phyloP scores from a whole-genome alignment of 768 basidiomycete species.

The Agaricus bisporus region DNA sequence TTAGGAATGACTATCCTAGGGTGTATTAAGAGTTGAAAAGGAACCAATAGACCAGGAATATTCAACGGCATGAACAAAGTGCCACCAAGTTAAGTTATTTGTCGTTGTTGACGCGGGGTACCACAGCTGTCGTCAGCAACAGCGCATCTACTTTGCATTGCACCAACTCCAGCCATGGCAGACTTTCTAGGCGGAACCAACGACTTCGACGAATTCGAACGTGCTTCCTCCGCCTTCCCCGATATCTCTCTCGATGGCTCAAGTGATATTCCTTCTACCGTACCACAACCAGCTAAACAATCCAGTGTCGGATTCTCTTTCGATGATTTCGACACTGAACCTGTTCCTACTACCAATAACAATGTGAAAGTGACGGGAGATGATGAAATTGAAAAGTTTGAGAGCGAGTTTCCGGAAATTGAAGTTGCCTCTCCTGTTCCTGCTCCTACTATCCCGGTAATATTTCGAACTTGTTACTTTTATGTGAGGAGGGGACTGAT shows the following conservation, averaged over 20 bases:
- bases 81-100: neutral
- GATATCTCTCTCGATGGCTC: conserved; percentile 74
- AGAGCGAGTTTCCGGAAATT: conserved; percentile 81
- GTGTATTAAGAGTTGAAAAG: conserved; percentile 63
- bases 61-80: conserved; percentile 61
- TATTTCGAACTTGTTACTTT: too few relatives aligned
- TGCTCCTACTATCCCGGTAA: conserved; percentile 21
- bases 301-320: conserved; percentile 54
- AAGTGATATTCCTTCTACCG: conserved; percentile 42
- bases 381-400: conserved; percentile 81
- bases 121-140: conserved; percentile 2
- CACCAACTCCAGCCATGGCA: conserved; percentile 30
- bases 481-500: too few relatives aligned
- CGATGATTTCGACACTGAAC: conserved; percentile 54
- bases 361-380: conserved; percentile 76
- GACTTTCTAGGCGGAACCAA: conserved; percentile 37
- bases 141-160: neutral
- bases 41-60: conserved; percentile 61
- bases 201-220: conserved; percentile 71
- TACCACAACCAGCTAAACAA: conserved; percentile 19
- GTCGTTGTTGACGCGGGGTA: neutral
- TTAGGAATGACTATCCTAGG: conserved; percentile 66
- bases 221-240: conserved; percentile 77
- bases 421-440: conserved; percentile 31
- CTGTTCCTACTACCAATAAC: conserved; percentile 17